These are phyloP conservation scores for Gentiana straminea DNA, from an alignment of 257 asterid genomes.

Conservation along the genomic window DNA sequence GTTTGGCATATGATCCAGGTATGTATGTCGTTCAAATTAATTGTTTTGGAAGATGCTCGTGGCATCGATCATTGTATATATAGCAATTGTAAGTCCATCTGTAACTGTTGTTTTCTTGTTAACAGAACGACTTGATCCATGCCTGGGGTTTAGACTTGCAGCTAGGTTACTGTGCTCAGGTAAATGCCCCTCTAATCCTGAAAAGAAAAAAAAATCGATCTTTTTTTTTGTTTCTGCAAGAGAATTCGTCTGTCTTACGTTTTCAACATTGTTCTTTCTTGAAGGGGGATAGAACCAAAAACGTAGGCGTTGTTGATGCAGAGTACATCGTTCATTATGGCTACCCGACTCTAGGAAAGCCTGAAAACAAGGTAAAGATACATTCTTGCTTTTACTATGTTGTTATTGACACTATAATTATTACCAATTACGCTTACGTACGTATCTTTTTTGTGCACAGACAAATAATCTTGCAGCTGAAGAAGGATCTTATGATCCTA, in stretches of 20 bases:
- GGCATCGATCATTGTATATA: not conserved
- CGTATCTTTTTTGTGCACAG: too few relatives aligned
- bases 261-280: conserved; percentile 3
- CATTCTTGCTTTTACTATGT: not conserved
- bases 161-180: conserved; percentile 90
- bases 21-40: conserved; percentile 9
- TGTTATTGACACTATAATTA: not conserved
- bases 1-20: conserved; percentile 94
- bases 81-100: too few relatives aligned
- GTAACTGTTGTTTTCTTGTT: not conserved
- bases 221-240: not conserved
- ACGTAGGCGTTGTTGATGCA: conserved; percentile 71
- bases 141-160: conserved; percentile 91
- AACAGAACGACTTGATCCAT: conserved; percentile 79
- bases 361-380: conserved; percentile 31
- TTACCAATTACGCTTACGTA: too few relatives aligned
- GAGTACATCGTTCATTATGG: conserved; percentile 82
- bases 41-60: not conserved
- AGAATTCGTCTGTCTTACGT: too few relatives aligned
- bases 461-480: too few relatives aligned
- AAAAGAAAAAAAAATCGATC: not conserved
- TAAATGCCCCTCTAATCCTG: conserved; percentile 8
- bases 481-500: too few relatives aligned
- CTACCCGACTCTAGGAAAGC: conserved; percentile 74
- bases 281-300: conserved; percentile 64